These are phyloP conservation scores for Aphanomyces euteiches DNA, from an alignment of 352 stramenopile species.

Conservation along the genomic window DNA sequence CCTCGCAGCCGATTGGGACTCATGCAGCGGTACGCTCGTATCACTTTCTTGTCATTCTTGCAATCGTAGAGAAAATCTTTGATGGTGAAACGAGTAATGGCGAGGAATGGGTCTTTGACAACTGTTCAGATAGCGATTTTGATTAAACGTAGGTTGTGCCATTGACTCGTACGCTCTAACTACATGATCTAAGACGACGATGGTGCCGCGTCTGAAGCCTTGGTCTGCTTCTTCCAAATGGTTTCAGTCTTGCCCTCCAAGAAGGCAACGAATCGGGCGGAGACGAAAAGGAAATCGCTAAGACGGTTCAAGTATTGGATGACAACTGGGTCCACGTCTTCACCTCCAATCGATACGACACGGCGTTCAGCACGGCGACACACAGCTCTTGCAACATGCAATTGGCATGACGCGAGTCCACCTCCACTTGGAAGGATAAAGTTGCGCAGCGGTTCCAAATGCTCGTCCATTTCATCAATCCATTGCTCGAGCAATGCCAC, in stretches of 20 bases:
- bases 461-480: conserved; percentile 87
- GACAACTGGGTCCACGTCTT: conserved; percentile 62
- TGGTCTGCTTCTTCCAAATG: conserved; percentile 63
- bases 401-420: conserved; percentile 71
- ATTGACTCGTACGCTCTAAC: too few species aligned
- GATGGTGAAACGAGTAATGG: conserved; percentile 5
- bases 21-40: conserved; percentile 18
- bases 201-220: not conserved
- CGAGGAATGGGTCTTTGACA: conserved; percentile 20
- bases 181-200: not conserved
- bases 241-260: conserved; percentile 69
- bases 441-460: conserved; percentile 74
- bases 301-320: conserved; percentile 88
- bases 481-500: conserved; percentile 63
- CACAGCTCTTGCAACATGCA: conserved; percentile 81
- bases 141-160: not conserved
- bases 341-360: conserved; percentile 63
- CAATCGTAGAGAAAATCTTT: conserved; percentile 18
- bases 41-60: not conserved
- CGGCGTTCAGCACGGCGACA: conserved; percentile 84
- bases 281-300: conserved; percentile 87
- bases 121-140: conserved; percentile 29
- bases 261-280: conserved; percentile 55
- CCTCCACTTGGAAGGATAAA: conserved; percentile 84
- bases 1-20: conserved; percentile 11